Percentiles rank a stretch among this genome's conserved stretches.
These are phyloP conservation scores for Phytophthora idaei DNA, from an alignment of 352 stramenopile genomes.

Conservation along the genomic window DNA sequence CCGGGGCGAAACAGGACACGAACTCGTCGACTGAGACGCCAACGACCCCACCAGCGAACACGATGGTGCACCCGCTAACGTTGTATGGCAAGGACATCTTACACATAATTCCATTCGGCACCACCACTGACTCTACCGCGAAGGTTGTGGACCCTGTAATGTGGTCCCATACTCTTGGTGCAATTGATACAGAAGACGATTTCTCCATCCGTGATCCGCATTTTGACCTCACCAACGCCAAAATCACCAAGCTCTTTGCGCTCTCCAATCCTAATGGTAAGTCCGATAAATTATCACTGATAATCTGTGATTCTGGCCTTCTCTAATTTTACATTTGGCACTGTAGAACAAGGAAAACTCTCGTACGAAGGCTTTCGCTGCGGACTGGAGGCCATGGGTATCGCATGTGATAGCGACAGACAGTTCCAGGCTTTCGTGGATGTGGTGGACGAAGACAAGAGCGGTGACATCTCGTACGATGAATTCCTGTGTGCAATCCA, in stretches of 20 bases:
- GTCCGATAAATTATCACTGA: background rate
- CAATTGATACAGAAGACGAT: constrained; percentile 25
- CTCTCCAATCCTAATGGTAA: constrained; percentile 62
- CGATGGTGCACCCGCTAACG: constrained; percentile 34
- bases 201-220: constrained; percentile 36
- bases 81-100: constrained; percentile 68
- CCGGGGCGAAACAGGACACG: too few species aligned
- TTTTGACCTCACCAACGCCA: constrained; percentile 34
- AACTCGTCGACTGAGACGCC: constrained; percentile 7
- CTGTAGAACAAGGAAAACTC: constrained; percentile 50
- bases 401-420: constrained; percentile 57
- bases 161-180: constrained; percentile 22
- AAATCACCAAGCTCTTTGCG: constrained; percentile 55
- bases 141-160: constrained; percentile 51
- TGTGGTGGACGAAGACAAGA: constrained; percentile 79
- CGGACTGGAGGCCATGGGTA: constrained; percentile 74
- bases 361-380: constrained; percentile 68
- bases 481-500: constrained; percentile 87
- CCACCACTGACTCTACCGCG: constrained; percentile 60
- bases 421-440: constrained; percentile 74
- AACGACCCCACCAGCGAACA: constrained; percentile 16
- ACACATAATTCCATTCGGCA: constrained; percentile 49
- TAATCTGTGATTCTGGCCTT: too few species aligned
- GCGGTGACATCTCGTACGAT: constrained; percentile 76
- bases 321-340: background rate